These are phyloP conservation scores for Melastoma candidum DNA, from an alignment of 441 rosid species.

Conservation along the genomic window DNA sequence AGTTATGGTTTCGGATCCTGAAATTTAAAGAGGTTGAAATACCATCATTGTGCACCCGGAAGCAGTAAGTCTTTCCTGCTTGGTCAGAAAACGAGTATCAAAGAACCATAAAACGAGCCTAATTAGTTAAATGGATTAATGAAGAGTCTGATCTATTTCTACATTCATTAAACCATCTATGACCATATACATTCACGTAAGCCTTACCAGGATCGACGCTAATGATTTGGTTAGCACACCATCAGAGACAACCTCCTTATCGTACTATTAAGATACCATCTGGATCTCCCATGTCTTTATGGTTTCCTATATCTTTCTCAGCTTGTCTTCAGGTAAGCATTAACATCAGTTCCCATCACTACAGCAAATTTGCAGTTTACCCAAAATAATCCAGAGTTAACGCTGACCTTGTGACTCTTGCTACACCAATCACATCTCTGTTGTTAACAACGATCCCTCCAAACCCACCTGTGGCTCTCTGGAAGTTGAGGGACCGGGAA, in stretches of 20 bases:
- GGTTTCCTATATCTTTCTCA: constrained; percentile 58
- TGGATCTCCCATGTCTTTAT: constrained; percentile 51
- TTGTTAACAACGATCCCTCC: constrained; percentile 80
- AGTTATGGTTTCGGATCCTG: constrained; percentile 75
- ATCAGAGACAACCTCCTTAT: constrained; percentile 31
- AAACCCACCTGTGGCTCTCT: constrained; percentile 79
- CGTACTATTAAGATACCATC: constrained; percentile 61
- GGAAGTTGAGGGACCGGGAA: constrained; percentile 60
- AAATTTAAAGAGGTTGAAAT: constrained; percentile 78
- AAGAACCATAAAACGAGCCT: too few relatives aligned
- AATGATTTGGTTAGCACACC: constrained; percentile 52
- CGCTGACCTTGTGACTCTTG: constrained; percentile 61
- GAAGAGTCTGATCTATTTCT: too few relatives aligned
- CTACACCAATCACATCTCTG: constrained; percentile 69
- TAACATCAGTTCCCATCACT: too few relatives aligned
- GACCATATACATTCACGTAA: too few relatives aligned
- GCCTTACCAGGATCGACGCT: constrained; percentile 64
- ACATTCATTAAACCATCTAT: too few relatives aligned
- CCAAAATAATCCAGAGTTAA: constrained; percentile 5
- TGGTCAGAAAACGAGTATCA: constrained; percentile 4
- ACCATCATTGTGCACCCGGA: constrained; percentile 80
- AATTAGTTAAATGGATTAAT: too few relatives aligned
- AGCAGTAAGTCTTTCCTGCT: constrained; percentile 69
- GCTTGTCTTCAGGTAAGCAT: constrained; percentile 24
- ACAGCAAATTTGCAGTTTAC: too few relatives aligned